Evolutionary conservation across 176 grass and related monocot species (phyloP).

Genomic region (Alloteropsis semialata): DNA sequence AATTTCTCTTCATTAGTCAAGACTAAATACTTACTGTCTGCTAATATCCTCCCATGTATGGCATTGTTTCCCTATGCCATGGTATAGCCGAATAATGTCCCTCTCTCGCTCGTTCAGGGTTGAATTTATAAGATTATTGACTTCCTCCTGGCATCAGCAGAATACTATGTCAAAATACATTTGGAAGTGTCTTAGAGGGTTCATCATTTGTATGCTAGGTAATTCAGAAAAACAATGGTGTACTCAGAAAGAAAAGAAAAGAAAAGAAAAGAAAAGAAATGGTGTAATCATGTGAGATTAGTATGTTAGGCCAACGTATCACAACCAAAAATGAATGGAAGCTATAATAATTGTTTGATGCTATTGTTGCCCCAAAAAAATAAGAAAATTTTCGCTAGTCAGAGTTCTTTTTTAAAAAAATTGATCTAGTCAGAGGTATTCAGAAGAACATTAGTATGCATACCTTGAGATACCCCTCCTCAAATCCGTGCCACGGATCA

Average conservation of each 20-base stretch:
- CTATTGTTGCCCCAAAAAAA: neutral
- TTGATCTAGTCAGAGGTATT: neutral
- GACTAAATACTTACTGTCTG: constrained; percentile 72
- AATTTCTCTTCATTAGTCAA: neutral
- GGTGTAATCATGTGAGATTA: neutral
- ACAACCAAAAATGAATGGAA: neutral
- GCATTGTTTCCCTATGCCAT: constrained; percentile 71
- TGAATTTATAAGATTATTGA: constrained; percentile 67
- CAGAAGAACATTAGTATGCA: neutral
- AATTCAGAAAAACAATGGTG: neutral
- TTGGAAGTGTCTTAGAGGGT: neutral
- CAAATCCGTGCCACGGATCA: constrained; percentile 91
- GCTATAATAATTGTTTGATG: neutral
- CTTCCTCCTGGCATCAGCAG: constrained; percentile 68
- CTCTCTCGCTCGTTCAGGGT: constrained; percentile 79
- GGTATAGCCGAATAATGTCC: constrained; percentile 80
- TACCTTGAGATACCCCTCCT: constrained; percentile 81
- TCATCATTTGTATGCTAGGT: neutral
- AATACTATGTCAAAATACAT: constrained; percentile 24
- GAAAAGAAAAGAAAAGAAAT: neutral
- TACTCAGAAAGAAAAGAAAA: neutral
- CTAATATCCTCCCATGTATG: constrained; percentile 95
- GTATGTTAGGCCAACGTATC: neutral
- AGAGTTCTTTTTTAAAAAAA: neutral
- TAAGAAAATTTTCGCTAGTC: neutral